Conservation (phyloP, 129 eudicot species). For the Pittosporum tobira region DNA sequence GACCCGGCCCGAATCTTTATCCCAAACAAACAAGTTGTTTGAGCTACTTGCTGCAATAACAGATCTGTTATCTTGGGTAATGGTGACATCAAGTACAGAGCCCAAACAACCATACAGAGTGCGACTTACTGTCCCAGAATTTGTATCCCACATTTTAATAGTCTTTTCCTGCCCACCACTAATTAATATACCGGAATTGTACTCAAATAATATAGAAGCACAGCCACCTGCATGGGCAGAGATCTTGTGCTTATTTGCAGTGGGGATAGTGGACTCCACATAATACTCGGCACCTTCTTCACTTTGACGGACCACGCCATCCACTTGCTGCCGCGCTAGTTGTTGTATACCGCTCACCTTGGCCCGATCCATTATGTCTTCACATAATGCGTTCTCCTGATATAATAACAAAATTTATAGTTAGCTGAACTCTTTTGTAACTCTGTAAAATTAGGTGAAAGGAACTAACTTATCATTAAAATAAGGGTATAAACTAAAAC, state of each 20-base stretch:
- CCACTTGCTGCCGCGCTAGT: conserved; percentile 78
- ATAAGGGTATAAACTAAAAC: no score
- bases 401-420: not conserved
- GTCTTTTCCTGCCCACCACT: conserved; percentile 82
- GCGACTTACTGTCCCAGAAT: conserved; percentile 43
- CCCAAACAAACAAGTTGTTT: conserved; percentile 69
- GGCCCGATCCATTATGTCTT: conserved; percentile 56
- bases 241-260: conserved; percentile 46
- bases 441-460: no score
- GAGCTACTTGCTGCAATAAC: conserved; percentile 74
- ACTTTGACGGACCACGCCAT: conserved; percentile 76
- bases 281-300: conserved; percentile 79
- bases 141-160: conserved; percentile 74
- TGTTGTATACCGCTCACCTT: conserved; percentile 58
- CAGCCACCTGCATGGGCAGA: conserved; percentile 85
- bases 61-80: conserved; percentile 54
- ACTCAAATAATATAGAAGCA: conserved; percentile 59
- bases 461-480: no score
- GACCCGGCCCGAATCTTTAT: conserved; percentile 54
- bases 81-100: conserved; percentile 62
- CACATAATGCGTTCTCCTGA: conserved; percentile 70
- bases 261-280: conserved; percentile 57
- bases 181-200: conserved; percentile 47
- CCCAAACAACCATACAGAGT: conserved; percentile 70
- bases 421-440: no score